These are phyloP conservation scores for Metschnikowia proteae DNA, from an alignment of 805 yeast species.

Conservation along the genomic window DNA sequence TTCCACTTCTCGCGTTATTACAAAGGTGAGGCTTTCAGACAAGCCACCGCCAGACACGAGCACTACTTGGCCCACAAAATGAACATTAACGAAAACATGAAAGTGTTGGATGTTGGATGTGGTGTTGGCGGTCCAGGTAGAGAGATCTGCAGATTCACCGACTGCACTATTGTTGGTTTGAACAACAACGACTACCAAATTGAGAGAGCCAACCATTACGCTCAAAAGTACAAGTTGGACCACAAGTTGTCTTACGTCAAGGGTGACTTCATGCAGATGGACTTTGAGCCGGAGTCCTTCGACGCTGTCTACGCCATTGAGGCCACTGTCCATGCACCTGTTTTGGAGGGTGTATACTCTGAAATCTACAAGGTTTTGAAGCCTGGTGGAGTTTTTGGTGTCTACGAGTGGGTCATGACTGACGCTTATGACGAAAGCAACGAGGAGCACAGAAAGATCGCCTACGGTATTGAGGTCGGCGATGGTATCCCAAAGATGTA, in stretches of 20 bases:
- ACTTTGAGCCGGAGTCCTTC: conserved; percentile 81
- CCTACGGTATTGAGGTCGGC: conserved; percentile 96
- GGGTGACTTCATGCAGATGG: conserved; percentile 99
- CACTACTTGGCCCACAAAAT: conserved; percentile 89
- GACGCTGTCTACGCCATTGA: conserved; percentile 98
- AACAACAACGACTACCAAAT: conserved; percentile 97
- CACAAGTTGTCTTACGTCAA: conserved; percentile 81
- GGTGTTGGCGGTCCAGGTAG: conserved; percentile 99
- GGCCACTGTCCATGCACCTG: conserved; percentile 98
- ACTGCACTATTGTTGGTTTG: conserved; percentile 80
- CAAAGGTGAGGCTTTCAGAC: conserved; percentile 88
- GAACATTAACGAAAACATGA: conserved; percentile 72
- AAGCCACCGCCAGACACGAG: conserved; percentile 96
- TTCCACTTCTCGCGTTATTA: conserved; percentile 96
- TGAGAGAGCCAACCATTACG: conserved; percentile 82
- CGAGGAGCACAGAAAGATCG: conserved; percentile 87
- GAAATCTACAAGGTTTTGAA: conserved; percentile 93
- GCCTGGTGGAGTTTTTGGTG: conserved; percentile 98
- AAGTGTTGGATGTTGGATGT: conserved; percentile 96
- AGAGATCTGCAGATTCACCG: conserved; percentile 89
- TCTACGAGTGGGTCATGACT: conserved; percentile 99
- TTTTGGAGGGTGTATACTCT: conserved; percentile 89
- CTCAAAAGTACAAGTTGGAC: conserved; percentile 59
- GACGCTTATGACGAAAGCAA: conserved; percentile 84
- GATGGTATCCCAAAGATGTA: conserved; percentile 99